A percentile compares a stretch with the other conserved stretches of the same genome.
These are phyloP conservation scores for Przewalskia tangutica DNA, from an alignment of 257 asterid genomes.

Conservation along the genomic window DNA sequence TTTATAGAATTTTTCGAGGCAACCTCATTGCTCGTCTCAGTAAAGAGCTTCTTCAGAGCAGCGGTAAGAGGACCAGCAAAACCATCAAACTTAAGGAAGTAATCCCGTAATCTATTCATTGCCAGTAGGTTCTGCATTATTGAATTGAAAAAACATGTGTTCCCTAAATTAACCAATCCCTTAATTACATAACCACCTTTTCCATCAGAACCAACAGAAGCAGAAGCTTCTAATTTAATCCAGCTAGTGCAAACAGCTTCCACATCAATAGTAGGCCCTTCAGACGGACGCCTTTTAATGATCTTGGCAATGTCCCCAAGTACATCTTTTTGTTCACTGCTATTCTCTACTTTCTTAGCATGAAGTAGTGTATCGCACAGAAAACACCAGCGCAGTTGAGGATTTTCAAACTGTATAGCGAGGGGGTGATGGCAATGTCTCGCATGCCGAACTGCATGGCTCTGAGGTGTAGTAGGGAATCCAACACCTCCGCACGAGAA, in stretches of 20 bases:
- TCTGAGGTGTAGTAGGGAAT: conserved; percentile 57
- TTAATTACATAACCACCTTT: conserved; percentile 30
- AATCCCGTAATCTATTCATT: conserved; percentile 39
- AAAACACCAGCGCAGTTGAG: conserved; percentile 71
- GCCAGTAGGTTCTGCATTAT: conserved; percentile 75
- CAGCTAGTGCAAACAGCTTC: conserved; percentile 51
- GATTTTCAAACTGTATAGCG: conserved; percentile 55
- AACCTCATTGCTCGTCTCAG: conserved; percentile 38
- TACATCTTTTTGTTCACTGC: conserved; percentile 28
- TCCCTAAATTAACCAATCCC: conserved; percentile 87
- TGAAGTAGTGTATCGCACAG: conserved; percentile 41
- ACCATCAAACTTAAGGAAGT: conserved; percentile 41
- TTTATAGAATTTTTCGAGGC: conserved; percentile 38
- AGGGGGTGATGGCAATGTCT: conserved; percentile 53
- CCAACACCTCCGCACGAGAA: conserved; percentile 88
- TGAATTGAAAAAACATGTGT: conserved; percentile 91
- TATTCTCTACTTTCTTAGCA: conserved; percentile 38
- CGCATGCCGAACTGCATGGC: conserved; percentile 81
- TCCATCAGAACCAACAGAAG: conserved; percentile 20
- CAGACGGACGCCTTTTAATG: conserved; percentile 36
- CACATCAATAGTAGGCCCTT: conserved; percentile 31
- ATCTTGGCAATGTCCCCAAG: conserved; percentile 44
- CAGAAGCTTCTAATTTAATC: conserved; percentile 30
- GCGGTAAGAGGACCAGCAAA: conserved; percentile 62
- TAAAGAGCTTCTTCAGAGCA: conserved; percentile 54